A percentile compares a stretch with the other conserved stretches of the same genome.
Evolutionary conservation across 2,329 filamentous ascomycete genomes (phyloP).

Genomic region (Botrytis elliptica): DNA sequence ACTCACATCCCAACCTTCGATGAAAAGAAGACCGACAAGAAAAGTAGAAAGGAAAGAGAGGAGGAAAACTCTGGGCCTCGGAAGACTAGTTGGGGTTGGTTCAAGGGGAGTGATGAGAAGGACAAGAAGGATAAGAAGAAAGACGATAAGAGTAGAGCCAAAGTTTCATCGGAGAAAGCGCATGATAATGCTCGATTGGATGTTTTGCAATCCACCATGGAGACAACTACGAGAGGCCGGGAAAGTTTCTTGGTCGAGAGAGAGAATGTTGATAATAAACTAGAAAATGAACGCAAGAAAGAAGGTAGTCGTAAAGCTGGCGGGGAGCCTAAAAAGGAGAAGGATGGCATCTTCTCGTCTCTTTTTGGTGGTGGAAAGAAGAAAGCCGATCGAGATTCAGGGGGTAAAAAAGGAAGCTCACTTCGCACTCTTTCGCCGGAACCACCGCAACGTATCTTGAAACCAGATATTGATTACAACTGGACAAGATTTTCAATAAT

Average conservation of each 20-base stretch:
- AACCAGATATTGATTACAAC: constrained; percentile 89
- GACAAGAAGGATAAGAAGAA: constrained; percentile 67
- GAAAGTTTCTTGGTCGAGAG: constrained; percentile 85
- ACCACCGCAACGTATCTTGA: constrained; percentile 68
- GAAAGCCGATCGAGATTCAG: constrained; percentile 73
- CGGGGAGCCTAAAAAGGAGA: constrained; percentile 80
- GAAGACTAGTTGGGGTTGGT: constrained; percentile 85
- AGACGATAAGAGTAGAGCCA: constrained; percentile 62
- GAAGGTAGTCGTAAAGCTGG: constrained; percentile 70
- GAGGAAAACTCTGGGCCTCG: constrained; percentile 57
- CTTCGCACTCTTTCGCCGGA: constrained; percentile 79
- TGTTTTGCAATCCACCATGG: constrained; percentile 83
- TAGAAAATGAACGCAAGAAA: constrained; percentile 81
- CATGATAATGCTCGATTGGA: constrained; percentile 84
- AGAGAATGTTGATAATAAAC: constrained; percentile 66
- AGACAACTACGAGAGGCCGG: constrained; percentile 64
- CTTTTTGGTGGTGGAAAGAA: constrained; percentile 91
- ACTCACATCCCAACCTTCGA: constrained; percentile 80
- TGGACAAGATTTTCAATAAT: constrained; percentile 95
- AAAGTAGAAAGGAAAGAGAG: constrained; percentile 64
- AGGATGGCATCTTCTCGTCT: constrained; percentile 89
- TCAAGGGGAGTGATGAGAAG: constrained; percentile 73
- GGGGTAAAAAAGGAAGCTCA: constrained; percentile 69
- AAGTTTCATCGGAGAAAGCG: constrained; percentile 53
- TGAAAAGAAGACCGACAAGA: constrained; percentile 73